phyloP scores from a whole-genome alignment of 2,329 filamentous ascomycete species.

The Pseudofabraea citricarpa region DNA sequence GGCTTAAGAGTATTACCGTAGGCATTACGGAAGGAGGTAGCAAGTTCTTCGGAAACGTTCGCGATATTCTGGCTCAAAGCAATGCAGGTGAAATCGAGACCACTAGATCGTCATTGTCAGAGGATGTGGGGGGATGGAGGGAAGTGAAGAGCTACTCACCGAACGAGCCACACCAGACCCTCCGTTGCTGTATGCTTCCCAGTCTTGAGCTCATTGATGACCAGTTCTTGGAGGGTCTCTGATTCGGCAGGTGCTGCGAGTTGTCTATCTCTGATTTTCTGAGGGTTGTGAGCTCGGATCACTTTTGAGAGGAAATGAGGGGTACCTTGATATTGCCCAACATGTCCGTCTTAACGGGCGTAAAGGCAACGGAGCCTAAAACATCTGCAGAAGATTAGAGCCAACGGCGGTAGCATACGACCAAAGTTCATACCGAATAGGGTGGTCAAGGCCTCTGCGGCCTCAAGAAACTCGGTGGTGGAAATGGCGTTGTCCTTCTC shows the following conservation, averaged over 20 bases:
- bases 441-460: constrained; percentile 77
- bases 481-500: constrained; percentile 71
- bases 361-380: constrained; percentile 71
- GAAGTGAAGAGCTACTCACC: constrained; percentile 44
- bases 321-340: constrained; percentile 82
- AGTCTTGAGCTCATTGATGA: constrained; percentile 79
- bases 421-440: constrained; percentile 66
- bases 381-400: constrained; percentile 39
- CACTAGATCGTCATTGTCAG: constrained; percentile 45
- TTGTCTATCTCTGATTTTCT: constrained; percentile 89
- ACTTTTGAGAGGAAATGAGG: too few relatives aligned
- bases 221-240: constrained; percentile 79
- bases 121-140: not conserved
- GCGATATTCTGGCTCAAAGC: constrained; percentile 74
- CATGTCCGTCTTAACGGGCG: constrained; percentile 88
- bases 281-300: constrained; percentile 8
- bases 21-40: constrained; percentile 78
- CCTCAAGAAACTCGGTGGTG: constrained; percentile 86
- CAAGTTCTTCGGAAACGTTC: constrained; percentile 68
- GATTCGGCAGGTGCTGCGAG: constrained; percentile 73
- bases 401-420: not conserved
- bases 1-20: constrained; percentile 87
- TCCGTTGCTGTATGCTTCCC: constrained; percentile 88
- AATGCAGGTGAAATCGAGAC: constrained; percentile 88
- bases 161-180: constrained; percentile 84